These are phyloP conservation scores for Sparassis latifolia DNA, from an alignment of 1,284 basidiomycete genomes.

Conservation along the genomic window DNA sequence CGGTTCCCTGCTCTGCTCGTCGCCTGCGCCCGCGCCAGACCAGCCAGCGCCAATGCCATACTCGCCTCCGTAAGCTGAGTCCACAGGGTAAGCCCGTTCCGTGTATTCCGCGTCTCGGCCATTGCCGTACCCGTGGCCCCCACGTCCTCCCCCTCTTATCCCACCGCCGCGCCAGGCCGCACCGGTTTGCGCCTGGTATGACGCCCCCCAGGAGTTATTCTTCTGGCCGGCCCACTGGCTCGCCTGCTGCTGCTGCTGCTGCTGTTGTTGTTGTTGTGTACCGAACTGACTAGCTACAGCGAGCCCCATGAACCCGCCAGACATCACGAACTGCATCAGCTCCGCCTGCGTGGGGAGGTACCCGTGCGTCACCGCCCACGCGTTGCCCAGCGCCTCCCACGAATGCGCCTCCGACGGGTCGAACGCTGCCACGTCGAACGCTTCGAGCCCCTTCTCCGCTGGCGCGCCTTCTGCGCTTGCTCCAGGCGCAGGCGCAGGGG, in stretches of 20 bases:
- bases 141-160: constrained; percentile 30
- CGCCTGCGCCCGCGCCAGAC: neutral
- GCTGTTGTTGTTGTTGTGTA: constrained; percentile 2
- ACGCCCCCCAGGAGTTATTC: constrained; percentile 4
- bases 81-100: constrained; percentile 35
- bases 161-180: constrained; percentile 19
- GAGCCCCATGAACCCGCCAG: constrained; percentile 23
- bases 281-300: constrained; percentile 11
- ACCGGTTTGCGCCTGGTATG: neutral
- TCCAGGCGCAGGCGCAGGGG: neutral
- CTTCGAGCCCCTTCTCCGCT: constrained; percentile 43
- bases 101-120: constrained; percentile 25
- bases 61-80: constrained; percentile 48
- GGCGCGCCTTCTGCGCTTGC: neutral
- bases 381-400: constrained; percentile 70
- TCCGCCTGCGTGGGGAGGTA: constrained; percentile 62
- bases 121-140: constrained; percentile 29
- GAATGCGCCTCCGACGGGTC: constrained; percentile 61
- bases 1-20: no score
- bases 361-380: constrained; percentile 65
- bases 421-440: constrained; percentile 63
- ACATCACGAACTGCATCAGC: constrained; percentile 64
- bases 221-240: constrained; percentile 10
- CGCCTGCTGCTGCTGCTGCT: neutral
- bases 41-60: neutral